These are phyloP conservation scores for Ilex aquifolium DNA, from an alignment of 257 asterid species.

Conservation along the genomic window DNA sequence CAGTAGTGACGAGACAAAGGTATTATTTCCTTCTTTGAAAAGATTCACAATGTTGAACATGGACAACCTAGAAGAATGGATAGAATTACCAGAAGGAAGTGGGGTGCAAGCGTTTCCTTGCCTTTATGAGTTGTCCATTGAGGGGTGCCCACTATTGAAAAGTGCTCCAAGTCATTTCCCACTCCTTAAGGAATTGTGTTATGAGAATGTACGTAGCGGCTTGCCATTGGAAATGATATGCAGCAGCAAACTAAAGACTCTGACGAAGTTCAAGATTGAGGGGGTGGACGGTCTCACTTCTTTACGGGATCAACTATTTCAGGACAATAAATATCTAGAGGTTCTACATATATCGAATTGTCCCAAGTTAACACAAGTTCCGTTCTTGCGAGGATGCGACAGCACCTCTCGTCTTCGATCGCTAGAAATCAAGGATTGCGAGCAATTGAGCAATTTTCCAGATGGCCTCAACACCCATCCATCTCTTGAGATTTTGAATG, in stretches of 20 bases:
- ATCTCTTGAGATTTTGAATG: too few species aligned
- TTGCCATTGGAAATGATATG: slow-evolving; percentile 11
- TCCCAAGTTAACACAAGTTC: background rate
- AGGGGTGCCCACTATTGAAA: background rate
- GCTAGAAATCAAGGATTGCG: too few species aligned
- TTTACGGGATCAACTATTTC: slow-evolving; percentile 6
- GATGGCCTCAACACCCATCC: too few species aligned
- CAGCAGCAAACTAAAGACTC: slow-evolving; percentile 9
- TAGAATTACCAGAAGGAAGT: background rate
- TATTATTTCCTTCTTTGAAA: slow-evolving; percentile 21
- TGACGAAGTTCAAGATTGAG: background rate
- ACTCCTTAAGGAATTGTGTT: slow-evolving; percentile 8
- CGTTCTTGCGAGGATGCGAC: too few species aligned
- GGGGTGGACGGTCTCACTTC: background rate
- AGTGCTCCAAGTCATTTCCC: slow-evolving; percentile 25
- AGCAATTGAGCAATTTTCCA: too few species aligned
- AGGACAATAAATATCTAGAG: slow-evolving; percentile 5
- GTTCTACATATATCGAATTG: fast-evolving
- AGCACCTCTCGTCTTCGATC: too few species aligned
- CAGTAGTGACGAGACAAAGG: background rate
- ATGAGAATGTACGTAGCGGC: background rate
- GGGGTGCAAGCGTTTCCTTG: slow-evolving; percentile 11
- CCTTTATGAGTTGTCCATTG: slow-evolving; percentile 10
- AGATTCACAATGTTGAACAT: background rate
- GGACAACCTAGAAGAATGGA: slow-evolving; percentile 23